Conservation (phyloP, 1,139 yeast genomes). For the Nematodospora anomalae region DNA sequence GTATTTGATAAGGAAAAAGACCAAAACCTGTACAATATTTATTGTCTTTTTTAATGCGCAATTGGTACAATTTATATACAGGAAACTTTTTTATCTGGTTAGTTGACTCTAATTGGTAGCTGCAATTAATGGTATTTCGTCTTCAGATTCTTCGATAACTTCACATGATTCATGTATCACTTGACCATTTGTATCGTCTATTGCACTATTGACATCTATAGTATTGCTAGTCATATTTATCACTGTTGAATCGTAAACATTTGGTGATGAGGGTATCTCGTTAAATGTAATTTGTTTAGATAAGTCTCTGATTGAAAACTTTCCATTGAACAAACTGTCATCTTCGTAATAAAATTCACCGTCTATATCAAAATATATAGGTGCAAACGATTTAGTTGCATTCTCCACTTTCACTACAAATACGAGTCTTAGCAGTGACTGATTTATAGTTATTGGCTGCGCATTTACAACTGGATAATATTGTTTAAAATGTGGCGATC, state of each 20-base stretch:
- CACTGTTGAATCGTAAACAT: conserved; percentile 10
- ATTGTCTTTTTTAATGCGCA: no score
- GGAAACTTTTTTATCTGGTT: no score
- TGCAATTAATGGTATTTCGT: neutral
- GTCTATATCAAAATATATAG: conserved; percentile 28
- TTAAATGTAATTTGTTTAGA: conserved; percentile 4
- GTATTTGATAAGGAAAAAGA: no score
- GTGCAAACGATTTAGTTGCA: conserved; percentile 13
- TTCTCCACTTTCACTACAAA: conserved; percentile 23
- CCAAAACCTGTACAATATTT: no score
- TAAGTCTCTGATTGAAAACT: conserved; percentile 11
- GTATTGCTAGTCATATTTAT: conserved; percentile 9
- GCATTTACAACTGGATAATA: conserved; percentile 8
- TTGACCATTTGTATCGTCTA: conserved; percentile 4
- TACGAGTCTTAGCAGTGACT: conserved; percentile 20
- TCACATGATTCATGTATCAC: conserved; percentile 17
- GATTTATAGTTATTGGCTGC: conserved; percentile 9
- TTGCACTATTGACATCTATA: no score
- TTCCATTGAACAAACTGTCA: conserved; percentile 1
- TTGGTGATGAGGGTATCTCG: conserved; percentile 12
- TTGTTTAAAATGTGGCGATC: conserved; percentile 24
- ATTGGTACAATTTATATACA: no score
- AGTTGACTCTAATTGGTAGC: no score
- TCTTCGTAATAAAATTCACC: conserved; percentile 14
- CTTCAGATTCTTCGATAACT: conserved; percentile 9